Evolutionary conservation across 2,329 filamentous ascomycete species (phyloP).

Genomic region (Lasiodiplodia citricola): DNA sequence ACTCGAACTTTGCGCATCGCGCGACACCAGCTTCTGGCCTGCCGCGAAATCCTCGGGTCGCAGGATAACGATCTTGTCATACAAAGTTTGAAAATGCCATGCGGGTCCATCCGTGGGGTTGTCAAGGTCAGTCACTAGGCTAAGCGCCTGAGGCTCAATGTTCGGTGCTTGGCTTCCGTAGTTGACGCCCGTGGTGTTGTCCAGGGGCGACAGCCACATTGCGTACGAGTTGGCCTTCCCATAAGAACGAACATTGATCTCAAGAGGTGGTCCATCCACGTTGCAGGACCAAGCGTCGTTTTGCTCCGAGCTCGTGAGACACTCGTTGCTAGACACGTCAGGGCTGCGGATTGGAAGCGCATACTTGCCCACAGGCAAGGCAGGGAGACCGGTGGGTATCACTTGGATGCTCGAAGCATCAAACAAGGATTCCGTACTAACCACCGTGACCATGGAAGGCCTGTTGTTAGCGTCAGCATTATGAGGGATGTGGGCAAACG

Average conservation of each 20-base stretch:
- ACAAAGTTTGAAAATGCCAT: conserved; percentile 65
- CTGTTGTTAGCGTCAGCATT: conserved; percentile 16
- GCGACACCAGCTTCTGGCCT: conserved; percentile 30
- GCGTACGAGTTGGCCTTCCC: conserved; percentile 3
- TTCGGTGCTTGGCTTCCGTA: conserved; percentile 69
- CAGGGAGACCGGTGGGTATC: conserved; percentile 49
- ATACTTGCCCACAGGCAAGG: conserved; percentile 58
- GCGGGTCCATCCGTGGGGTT: conserved; percentile 64
- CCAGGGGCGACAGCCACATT: conserved; percentile 35
- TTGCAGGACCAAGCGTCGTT: conserved; percentile 58
- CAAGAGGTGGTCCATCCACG: conserved; percentile 29
- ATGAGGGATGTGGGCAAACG: background rate
- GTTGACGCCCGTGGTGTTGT: conserved; percentile 50
- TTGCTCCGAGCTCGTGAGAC: conserved; percentile 53
- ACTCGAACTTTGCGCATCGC: background rate
- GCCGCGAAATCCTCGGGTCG: conserved; percentile 44
- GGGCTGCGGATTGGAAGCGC: conserved; percentile 53
- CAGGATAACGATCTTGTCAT: conserved; percentile 69
- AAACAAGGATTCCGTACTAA: conserved; percentile 51
- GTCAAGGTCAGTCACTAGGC: conserved; percentile 63
- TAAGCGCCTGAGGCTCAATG: conserved; percentile 55
- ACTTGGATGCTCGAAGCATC: conserved; percentile 57
- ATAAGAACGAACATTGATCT: conserved; percentile 7
- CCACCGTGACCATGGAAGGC: conserved; percentile 13
- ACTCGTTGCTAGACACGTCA: conserved; percentile 55